Base-by-base conservation (phyloP, 306 rosid genomes). In the Fragaria ananassa region DNA sequence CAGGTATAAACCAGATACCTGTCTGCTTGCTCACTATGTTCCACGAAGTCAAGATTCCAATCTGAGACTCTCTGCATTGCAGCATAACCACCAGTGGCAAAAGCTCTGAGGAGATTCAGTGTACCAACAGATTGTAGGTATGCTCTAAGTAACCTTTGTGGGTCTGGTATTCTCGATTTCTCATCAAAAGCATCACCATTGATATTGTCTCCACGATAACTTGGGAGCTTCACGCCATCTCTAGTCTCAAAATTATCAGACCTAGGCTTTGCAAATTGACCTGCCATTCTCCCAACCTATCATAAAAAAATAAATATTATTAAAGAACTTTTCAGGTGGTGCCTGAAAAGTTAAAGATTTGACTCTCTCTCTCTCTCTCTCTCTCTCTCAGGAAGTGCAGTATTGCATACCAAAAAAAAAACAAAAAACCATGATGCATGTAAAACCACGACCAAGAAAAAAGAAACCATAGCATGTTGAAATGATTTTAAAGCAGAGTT, bases 61-160 rank as follows among this genome's bases (percentile, higher is more conserved):
- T 68, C 71, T 68, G 87, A 74, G 27, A 84, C 85, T 81, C 87
- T 80, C 63, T 77, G 82, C 85, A 77, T 84, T 42, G 87, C 84
- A 77, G 85, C 87, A 25, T 77, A 84, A 51, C 87, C 87, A 60
- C 85, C 87, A n/a, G 82, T 84, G 46, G 87, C 78, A 77, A 84
- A 84, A 39, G 85, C 87, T 80, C 78, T 53, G 29, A 84, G 87
- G 73, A 84, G 87, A 75, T 84, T 84, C 77, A 84, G 78, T 0
- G 87, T 84, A 54, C 87, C 85, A 66, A 77, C 85, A 14, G 87
- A 84, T 74, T 84, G 87, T 53, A 84, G 85, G 74, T 84, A 84
- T 29, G 87, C 87, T 74, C 87, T 84, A 53, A 80, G 61, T 62
- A 84, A 78, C 73, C 87, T 74, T 49, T 84, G 87, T 8, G 82